These are phyloP conservation scores for Sugiyamaella qingdaonensis DNA, from an alignment of 805 yeast species.

Conservation along the genomic window DNA sequence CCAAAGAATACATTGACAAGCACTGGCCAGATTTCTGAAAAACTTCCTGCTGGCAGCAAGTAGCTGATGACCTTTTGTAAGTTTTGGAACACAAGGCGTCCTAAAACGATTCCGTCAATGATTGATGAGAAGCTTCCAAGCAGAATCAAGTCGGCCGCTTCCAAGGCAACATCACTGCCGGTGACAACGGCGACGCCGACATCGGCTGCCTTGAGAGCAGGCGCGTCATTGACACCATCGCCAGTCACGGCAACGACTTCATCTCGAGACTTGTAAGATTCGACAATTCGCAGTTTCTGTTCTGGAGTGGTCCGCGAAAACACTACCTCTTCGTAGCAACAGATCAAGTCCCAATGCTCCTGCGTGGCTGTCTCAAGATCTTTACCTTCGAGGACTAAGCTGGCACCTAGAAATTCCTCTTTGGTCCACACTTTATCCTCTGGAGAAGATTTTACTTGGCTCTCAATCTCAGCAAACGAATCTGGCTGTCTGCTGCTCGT, in stretches of 20 bases:
- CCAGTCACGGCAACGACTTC: constrained; percentile 99
- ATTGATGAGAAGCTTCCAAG: constrained; percentile 57
- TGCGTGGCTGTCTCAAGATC: constrained; percentile 24
- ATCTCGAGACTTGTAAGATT: constrained; percentile 59
- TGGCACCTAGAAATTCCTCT: not conserved
- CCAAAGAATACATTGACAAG: constrained; percentile 46
- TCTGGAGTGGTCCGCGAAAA: constrained; percentile 44
- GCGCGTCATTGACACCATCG: constrained; percentile 98
- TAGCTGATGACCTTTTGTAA: constrained; percentile 43
- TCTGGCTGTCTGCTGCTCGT: constrained; percentile 15
- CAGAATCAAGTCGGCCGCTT: constrained; percentile 21
- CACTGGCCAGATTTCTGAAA: constrained; percentile 49
- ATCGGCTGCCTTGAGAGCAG: constrained; percentile 94
- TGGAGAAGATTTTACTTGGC: not conserved
- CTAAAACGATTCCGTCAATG: constrained; percentile 87
- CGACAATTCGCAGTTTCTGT: constrained; percentile 47
- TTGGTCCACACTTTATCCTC: constrained; percentile 5
- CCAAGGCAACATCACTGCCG: constrained; percentile 22
- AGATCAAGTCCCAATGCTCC: constrained; percentile 41
- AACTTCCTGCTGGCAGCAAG: constrained; percentile 51
- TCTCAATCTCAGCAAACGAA: constrained; percentile 2
- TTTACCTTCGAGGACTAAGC: constrained; percentile 15
- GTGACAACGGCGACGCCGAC: constrained; percentile 76
- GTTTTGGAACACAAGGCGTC: constrained; percentile 57
- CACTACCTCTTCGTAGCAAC: constrained; percentile 40